Evolutionary conservation across 2,329 filamentous ascomycete species (phyloP).

Genomic region (Trichoderma hamatum): DNA sequence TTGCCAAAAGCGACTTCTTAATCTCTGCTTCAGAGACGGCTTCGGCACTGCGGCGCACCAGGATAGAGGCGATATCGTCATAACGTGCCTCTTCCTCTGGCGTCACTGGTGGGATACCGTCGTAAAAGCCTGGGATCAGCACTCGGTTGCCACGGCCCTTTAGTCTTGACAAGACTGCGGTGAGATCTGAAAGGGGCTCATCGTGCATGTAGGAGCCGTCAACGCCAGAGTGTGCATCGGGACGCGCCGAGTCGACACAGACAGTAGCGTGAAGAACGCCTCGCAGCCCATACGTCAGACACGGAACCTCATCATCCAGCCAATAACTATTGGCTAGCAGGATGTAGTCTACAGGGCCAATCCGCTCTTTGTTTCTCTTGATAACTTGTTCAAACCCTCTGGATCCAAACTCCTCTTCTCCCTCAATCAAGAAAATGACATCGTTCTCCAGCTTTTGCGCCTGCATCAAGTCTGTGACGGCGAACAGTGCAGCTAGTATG

Average conservation of each 20-base stretch:
- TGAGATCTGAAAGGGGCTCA: slow-evolving; percentile 89
- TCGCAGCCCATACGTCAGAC: slow-evolving; percentile 89
- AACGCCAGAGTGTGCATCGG: slow-evolving; percentile 94
- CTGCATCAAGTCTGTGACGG: slow-evolving; percentile 84
- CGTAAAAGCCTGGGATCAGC: slow-evolving; percentile 86
- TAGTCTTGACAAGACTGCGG: slow-evolving; percentile 77
- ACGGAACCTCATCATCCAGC: slow-evolving; percentile 94
- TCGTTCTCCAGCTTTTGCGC: slow-evolving; percentile 84
- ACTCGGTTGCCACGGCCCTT: slow-evolving; percentile 81
- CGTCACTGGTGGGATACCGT: slow-evolving; percentile 75
- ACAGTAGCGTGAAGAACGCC: slow-evolving; percentile 94
- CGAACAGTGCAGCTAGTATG: slow-evolving; percentile 90
- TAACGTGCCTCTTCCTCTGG: slow-evolving; percentile 78
- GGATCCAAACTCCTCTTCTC: slow-evolving; percentile 94
- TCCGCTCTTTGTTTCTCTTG: slow-evolving; percentile 75
- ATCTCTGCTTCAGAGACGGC: slow-evolving; percentile 65
- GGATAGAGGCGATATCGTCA: slow-evolving; percentile 76
- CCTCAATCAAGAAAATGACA: slow-evolving; percentile 92
- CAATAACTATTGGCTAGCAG: slow-evolving; percentile 97
- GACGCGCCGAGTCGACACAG: slow-evolving; percentile 80
- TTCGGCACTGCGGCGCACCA: slow-evolving; percentile 71
- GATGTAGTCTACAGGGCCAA: slow-evolving; percentile 92
- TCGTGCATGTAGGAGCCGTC: slow-evolving; percentile 89
- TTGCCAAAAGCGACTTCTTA: slow-evolving; percentile 82
- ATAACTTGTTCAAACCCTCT: slow-evolving; percentile 87